Base-by-base conservation (phyloP, 1,284 basidiomycete genomes). In the Fomitiporia mediterranea region DNA sequence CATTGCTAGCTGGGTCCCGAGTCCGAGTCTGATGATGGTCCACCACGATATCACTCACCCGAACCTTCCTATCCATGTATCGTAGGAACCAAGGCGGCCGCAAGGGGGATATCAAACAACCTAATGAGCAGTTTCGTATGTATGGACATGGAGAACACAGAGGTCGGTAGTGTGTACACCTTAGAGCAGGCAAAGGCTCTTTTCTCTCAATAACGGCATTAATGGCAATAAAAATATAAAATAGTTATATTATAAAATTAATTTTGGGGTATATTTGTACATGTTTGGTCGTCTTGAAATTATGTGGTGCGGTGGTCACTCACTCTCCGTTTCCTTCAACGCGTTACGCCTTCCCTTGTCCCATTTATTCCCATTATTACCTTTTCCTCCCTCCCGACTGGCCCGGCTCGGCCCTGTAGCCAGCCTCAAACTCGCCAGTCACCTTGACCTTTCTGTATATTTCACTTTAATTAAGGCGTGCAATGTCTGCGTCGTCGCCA, bases 111-210 rank as follows among this genome's bases (percentile, higher is more conserved):
- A 38, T 64, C 57, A 30, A 76, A 82, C 61, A 89, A 89, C 63
- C 68, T 89, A 38, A 83, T 86, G 81, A 66, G 69, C 19, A 66
- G 70, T 40, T 89, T 83, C 63, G 83, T 89, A 42, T 69, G 70
- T 15, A 84, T 87, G 83, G 34, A 47, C 48, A 51, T 51, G 32
- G 52, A 48, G 65, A 61, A 28, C 66, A 64, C 46, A 67, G 65
- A 15, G 73, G 71, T 58, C 58, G 78, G 77, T 11, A 64, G 68
- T 37, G 74, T 78, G 51, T 53, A 35, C 37, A 48, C 47, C 4
- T 37, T 60, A n/a, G 44, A 60, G 38, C 50, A 59, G 37, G 52
- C 28, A n/a, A 49, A 27, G 25, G 42, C n/a, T n/a, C n/a, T n/a
- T n/a, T n/a, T n/a, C n/a, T n/a, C n/a, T n/a, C n/a, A n/a, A n/a